phyloP scores from a whole-genome alignment of 768 basidiomycete genomes.

The Crucibulum laeve region DNA sequence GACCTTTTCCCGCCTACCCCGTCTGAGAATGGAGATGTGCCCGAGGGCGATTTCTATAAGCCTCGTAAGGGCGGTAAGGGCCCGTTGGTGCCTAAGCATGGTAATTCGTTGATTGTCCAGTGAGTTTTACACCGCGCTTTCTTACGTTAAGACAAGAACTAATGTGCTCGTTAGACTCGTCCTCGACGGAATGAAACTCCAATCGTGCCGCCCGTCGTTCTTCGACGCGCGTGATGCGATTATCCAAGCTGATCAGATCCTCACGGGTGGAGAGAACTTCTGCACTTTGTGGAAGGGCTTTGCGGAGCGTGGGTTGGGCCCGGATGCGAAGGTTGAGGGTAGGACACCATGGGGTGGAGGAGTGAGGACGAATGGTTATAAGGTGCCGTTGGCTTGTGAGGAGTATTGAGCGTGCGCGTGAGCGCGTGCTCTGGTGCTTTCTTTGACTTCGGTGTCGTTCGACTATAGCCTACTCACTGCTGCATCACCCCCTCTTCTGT shows the following conservation, averaged over 20 bases:
- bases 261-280: constrained; percentile 91
- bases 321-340: constrained; percentile 68
- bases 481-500: no score
- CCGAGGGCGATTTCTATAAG: constrained; percentile 74
- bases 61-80: constrained; percentile 40
- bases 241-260: constrained; percentile 82
- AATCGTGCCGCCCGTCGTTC: constrained; percentile 88
- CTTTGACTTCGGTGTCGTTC: no score
- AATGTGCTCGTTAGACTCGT: constrained; percentile 51
- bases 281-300: constrained; percentile 89
- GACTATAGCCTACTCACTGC: no score
- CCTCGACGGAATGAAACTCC: constrained; percentile 91
- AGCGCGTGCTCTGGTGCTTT: no score
- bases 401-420: neutral
- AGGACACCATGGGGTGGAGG: constrained; percentile 94
- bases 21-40: constrained; percentile 56
- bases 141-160: neutral
- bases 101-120: constrained; percentile 83
- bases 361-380: constrained; percentile 56
- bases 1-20: constrained; percentile 80
- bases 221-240: constrained; percentile 89
- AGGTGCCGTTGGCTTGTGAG: constrained; percentile 9
- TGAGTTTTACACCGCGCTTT: constrained; percentile 21
- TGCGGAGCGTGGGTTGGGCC: constrained; percentile 74
- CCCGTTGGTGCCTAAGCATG: constrained; percentile 81